These are phyloP conservation scores for Limnomonas spitsbergensis DNA, from an alignment of 139 green algal species.

Conservation along the genomic window DNA sequence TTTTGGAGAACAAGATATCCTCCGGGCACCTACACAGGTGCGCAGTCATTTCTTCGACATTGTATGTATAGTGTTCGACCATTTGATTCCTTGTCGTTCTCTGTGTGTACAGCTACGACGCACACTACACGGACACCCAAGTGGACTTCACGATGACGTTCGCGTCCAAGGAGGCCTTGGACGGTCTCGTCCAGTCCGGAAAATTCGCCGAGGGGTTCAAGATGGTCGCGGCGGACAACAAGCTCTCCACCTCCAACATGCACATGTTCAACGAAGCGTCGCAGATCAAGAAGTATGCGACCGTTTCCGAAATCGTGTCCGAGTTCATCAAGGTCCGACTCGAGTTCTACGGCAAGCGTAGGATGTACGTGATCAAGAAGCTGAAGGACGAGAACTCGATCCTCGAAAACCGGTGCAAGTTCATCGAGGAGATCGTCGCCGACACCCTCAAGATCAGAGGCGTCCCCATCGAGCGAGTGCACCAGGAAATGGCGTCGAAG, in stretches of 20 bases:
- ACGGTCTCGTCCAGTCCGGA: not conserved
- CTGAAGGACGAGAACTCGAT: not conserved
- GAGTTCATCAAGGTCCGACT: not conserved
- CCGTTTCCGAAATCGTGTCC: not conserved
- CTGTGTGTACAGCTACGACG: too few species aligned
- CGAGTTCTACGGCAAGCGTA: not conserved
- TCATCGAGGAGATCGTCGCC: not conserved
- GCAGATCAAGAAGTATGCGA: constrained; percentile 12
- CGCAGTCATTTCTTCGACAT: too few species aligned
- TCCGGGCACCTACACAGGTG: too few species aligned
- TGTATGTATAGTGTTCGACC: too few species aligned
- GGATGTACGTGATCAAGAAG: not conserved
- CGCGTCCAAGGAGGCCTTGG: not conserved
- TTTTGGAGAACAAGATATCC: constrained; percentile 14
- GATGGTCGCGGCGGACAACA: not conserved
- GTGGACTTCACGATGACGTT: not conserved
- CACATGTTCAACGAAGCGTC: constrained; percentile 2
- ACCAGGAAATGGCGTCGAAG: not conserved
- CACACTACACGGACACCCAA: not conserved
- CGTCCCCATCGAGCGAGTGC: not conserved
- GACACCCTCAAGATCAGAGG: not conserved
- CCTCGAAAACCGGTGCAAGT: not conserved
- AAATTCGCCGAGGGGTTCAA: not conserved
- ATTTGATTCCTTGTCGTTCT: not conserved
- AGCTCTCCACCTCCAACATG: constrained; percentile 6